Conservation (phyloP, 2,329 filamentous ascomycete species). For the Colletotrichum sublineola region DNA sequence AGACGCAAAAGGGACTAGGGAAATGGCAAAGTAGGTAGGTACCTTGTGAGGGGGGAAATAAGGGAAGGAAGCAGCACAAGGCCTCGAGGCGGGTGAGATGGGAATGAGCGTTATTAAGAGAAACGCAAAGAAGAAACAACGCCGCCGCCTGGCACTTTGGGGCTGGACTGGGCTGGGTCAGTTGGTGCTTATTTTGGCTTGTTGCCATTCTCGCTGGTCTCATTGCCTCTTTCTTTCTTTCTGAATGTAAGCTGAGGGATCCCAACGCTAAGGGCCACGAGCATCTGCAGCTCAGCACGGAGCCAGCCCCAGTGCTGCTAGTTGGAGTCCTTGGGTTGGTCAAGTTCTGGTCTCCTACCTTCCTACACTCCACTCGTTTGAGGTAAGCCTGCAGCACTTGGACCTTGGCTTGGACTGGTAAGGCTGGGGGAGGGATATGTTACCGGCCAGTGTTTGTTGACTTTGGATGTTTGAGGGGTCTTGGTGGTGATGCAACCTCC, state of each 20-base stretch:
- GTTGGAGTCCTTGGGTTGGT: conserved; percentile 20
- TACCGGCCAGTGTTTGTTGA: not conserved
- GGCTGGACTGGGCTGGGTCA: conserved; percentile 13
- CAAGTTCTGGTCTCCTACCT: conserved; percentile 9
- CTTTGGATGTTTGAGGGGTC: not conserved
- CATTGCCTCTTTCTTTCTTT: conserved; percentile 11
- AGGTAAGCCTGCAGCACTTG: conserved; percentile 37
- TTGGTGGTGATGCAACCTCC: conserved; percentile 13
- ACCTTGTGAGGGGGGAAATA: not conserved
- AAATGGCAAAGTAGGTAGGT: not conserved
- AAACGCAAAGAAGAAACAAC: conserved; percentile 9
- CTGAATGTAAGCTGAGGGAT: conserved; percentile 28
- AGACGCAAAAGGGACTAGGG: not conserved
- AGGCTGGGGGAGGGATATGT: conserved; percentile 11
- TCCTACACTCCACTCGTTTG: conserved; percentile 25
- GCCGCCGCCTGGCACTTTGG: conserved; percentile 14
- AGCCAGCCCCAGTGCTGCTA: conserved; percentile 4
- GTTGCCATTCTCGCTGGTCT: conserved; percentile 29
- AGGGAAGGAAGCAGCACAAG: not conserved
- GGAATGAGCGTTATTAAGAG: conserved; percentile 37
- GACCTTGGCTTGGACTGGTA: conserved; percentile 23
- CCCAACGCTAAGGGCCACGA: conserved; percentile 34
- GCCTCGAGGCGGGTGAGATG: conserved; percentile 2
- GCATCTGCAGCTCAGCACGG: conserved; percentile 35
- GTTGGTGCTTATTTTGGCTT: conserved; percentile 14